These are phyloP conservation scores for Pelargonium exstipulatum DNA, from an alignment of 441 rosid species.

Conservation along the genomic window DNA sequence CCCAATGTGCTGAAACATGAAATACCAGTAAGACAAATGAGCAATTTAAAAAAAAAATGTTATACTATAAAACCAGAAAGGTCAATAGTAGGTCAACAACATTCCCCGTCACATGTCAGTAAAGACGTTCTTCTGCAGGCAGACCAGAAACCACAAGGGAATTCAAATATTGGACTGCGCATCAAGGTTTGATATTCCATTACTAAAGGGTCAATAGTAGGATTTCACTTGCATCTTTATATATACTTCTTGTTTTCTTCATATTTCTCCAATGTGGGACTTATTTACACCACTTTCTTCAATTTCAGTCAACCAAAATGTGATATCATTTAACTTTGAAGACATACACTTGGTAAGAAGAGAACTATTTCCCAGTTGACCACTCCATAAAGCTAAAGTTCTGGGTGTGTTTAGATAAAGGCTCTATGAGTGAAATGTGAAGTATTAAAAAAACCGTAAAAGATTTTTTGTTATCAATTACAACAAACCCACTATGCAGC, in stretches of 20 bases:
- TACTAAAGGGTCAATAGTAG: too few relatives aligned
- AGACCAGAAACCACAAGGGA: too few relatives aligned
- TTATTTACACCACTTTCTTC: too few relatives aligned
- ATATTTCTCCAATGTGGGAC: too few relatives aligned
- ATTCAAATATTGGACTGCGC: too few relatives aligned
- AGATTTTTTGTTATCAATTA: neutral
- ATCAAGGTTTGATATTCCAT: too few relatives aligned
- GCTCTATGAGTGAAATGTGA: neutral
- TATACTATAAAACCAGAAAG: too few relatives aligned
- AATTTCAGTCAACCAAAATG: too few relatives aligned
- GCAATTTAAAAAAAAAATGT: neutral
- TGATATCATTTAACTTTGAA: too few relatives aligned
- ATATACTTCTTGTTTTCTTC: too few relatives aligned
- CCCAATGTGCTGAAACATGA: conserved; percentile 15
- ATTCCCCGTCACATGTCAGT: neutral
- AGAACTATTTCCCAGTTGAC: neutral
- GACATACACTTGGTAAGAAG: neutral
- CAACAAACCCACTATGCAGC: neutral
- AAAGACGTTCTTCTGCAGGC: too few relatives aligned
- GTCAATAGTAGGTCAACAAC: neutral
- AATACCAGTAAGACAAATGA: neutral
- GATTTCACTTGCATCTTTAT: too few relatives aligned
- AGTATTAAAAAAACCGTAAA: neutral
- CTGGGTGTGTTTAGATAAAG: neutral
- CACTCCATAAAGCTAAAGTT: neutral